These are phyloP conservation scores for Maudiozyma bulderi DNA, from an alignment of 805 yeast genomes.

Conservation along the genomic window DNA sequence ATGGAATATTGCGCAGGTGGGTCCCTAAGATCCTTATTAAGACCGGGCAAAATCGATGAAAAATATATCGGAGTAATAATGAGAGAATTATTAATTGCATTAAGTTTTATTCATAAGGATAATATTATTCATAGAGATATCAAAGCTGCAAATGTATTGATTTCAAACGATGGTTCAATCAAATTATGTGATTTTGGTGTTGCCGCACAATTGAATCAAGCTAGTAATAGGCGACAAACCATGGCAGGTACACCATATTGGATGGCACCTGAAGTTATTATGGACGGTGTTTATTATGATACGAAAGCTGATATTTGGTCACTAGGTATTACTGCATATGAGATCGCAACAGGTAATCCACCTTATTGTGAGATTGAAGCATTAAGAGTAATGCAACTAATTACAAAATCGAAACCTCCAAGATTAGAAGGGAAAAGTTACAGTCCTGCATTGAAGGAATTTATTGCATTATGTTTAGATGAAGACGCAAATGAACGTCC, in stretches of 20 bases:
- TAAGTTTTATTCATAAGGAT: conserved; percentile 71
- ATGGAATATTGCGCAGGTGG: conserved; percentile 99
- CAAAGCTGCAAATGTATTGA: conserved; percentile 90
- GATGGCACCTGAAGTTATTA: conserved; percentile 99
- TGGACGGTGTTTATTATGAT: conserved; percentile 83
- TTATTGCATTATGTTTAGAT: conserved; percentile 84
- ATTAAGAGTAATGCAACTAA: conserved; percentile 85
- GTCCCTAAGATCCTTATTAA: conserved; percentile 71
- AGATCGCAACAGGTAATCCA: conserved; percentile 93
- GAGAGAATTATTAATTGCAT: conserved; percentile 70
- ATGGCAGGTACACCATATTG: conserved; percentile 96
- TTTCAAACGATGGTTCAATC: conserved; percentile 81
- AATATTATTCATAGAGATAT: conserved; percentile 95
- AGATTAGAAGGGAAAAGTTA: conserved; percentile 85
- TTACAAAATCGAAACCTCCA: conserved; percentile 90
- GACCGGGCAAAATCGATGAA: conserved; percentile 85
- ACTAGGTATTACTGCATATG: conserved; percentile 85
- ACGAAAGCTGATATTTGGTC: conserved; percentile 97
- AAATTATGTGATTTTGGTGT: conserved; percentile 97
- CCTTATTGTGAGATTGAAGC: conserved; percentile 96
- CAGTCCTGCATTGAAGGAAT: conserved; percentile 67
- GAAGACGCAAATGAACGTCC: conserved; percentile 88
- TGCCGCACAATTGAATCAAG: conserved; percentile 81
- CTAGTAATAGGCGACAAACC: conserved; percentile 73
- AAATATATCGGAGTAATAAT: conserved; percentile 71